phyloP scores from a whole-genome alignment of 192 early-diverging fungal genomes.

The Rhizophagus prolifer region DNA sequence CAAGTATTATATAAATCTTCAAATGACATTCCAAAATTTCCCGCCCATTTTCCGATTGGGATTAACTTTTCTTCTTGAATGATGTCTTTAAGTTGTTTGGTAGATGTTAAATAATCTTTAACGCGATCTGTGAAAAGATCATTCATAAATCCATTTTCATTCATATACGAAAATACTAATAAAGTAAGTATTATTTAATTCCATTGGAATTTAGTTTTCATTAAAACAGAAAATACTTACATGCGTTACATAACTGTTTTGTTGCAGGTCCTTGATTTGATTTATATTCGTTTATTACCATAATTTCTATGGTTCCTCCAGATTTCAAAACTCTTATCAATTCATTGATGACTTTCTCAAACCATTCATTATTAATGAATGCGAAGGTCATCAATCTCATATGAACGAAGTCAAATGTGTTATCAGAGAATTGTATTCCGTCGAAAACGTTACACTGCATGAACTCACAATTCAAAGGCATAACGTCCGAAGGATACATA shows the following conservation, averaged over 20 bases:
- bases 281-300: background rate
- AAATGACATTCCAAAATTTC: too few relatives aligned
- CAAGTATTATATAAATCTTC: too few relatives aligned
- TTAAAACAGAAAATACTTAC: too few relatives aligned
- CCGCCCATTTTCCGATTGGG: too few relatives aligned
- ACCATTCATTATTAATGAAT: constrained; percentile 2
- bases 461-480: background rate
- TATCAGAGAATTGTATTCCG: constrained; percentile 37
- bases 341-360: background rate
- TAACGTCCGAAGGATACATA: background rate
- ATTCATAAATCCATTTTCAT: too few relatives aligned
- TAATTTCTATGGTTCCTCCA: background rate
- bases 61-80: too few relatives aligned
- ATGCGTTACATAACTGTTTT: background rate
- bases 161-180: too few relatives aligned
- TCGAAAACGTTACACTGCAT: background rate
- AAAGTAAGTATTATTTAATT: too few relatives aligned
- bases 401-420: constrained; percentile 42
- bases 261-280: background rate
- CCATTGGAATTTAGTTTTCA: too few relatives aligned
- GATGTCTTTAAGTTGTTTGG: too few relatives aligned
- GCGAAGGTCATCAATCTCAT: constrained; percentile 32
- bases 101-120: too few relatives aligned
- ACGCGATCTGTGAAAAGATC: too few relatives aligned
- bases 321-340: background rate